Base-by-base conservation (phyloP, 2,329 filamentous ascomycete species). In the Botryotinia globosa region DNA sequence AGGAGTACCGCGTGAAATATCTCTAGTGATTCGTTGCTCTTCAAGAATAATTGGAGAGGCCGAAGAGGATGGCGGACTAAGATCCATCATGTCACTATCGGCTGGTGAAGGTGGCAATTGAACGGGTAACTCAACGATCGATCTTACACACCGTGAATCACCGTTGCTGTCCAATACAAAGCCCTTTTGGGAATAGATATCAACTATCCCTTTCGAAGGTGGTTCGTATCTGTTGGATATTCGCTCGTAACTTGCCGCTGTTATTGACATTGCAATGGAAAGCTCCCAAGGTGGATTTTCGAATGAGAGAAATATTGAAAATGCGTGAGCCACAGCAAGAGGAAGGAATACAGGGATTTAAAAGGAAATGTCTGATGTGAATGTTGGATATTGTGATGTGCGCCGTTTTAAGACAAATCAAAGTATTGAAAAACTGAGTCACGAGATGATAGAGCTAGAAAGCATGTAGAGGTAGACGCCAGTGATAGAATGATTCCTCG, bases 1-100 rank as follows among this genome's bases (percentile, higher is more conserved):
- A 1, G 78, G 79, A 18, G 78, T 74, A 16, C 78, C 78, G 16
- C 79, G 78, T 72, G 76, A 74, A 62, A 80, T 75, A 37, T 76
- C 64, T 74, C 76, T 78, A 34, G 76, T 80, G 39, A 80, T 73
- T 37, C 76, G 74, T 20, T 72, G 66, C 22, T 75, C 75, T 69
- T 79, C 77, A 51, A 69, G 75, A 14, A 58, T 51, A 10, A 68
- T 34, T 14, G 63, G 69, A 2, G 71, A 72, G 42, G 69, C 72
- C 4, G 73, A 72, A 25, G 75, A 74, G 18, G 73, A 62, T 54
- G 72, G 69, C 71, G 76, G 63, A 70, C 72, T 51, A 62, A 64
- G 29, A 74, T 76, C 73, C 68, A 73, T 74, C 73, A 76, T 76
- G 25, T 76, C 76, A 74, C 77, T 78, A 56, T 78, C 75, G 16